Conservation (phyloP, 306 rosid species). For the Cicer yamashitae region DNA sequence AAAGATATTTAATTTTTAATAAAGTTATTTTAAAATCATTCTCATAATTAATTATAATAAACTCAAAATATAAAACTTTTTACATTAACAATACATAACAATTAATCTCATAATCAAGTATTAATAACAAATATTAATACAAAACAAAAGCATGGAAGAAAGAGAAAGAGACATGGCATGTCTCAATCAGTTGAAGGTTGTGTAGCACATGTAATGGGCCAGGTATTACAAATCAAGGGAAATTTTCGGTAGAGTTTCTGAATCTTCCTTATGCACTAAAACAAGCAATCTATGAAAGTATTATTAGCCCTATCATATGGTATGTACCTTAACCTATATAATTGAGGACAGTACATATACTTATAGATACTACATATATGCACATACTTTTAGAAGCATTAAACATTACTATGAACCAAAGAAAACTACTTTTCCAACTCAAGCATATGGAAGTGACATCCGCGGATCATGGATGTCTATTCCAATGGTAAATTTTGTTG, state of each 20-base stretch:
- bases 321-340: constrained; percentile 54
- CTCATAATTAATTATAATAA: too few species aligned
- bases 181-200: constrained; percentile 56
- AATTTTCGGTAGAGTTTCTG: constrained; percentile 52
- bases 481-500: constrained; percentile 55
- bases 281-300: constrained; percentile 60
- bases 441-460: constrained; percentile 60
- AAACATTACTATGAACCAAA: constrained; percentile 47
- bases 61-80: too few species aligned
- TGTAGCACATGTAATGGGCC: constrained; percentile 68
- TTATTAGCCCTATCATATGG: constrained; percentile 52
- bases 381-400: constrained; percentile 59
- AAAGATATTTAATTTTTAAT: too few species aligned
- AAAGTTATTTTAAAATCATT: too few species aligned
- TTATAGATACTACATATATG: constrained; percentile 56
- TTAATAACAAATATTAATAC: constrained; percentile 19
- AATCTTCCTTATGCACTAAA: constrained; percentile 58
- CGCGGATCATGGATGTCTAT: constrained; percentile 61
- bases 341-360: constrained; percentile 43
- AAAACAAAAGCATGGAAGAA: constrained; percentile 46
- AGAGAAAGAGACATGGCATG: constrained; percentile 48
- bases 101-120: background rate
- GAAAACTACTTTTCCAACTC: constrained; percentile 44
- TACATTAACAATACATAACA: too few species aligned
- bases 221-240: constrained; percentile 60